These are phyloP conservation scores for Athelia sp. DNA, from an alignment of 1,284 basidiomycete species.

Conservation along the genomic window DNA sequence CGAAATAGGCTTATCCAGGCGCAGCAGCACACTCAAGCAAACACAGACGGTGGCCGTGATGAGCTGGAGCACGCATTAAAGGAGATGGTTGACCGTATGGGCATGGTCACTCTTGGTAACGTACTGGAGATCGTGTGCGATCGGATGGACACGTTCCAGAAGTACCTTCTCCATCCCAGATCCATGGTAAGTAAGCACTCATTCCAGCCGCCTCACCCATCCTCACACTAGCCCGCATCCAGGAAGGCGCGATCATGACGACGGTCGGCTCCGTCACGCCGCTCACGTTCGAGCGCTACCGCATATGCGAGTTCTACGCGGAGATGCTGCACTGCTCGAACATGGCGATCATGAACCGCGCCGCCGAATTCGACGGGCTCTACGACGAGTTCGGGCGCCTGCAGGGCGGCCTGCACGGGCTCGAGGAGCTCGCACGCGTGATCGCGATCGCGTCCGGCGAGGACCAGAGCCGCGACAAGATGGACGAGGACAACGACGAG, in stretches of 20 bases:
- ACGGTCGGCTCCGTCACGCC: slow-evolving; percentile 71
- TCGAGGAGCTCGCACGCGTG: slow-evolving; percentile 81
- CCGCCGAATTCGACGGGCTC: slow-evolving; percentile 59
- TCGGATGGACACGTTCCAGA: slow-evolving; percentile 68
- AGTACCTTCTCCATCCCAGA: slow-evolving; percentile 68
- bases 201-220: neutral
- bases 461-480: slow-evolving; percentile 47
- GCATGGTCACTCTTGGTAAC: slow-evolving; percentile 89
- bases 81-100: slow-evolving; percentile 87
- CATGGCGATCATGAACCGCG: slow-evolving; percentile 92
- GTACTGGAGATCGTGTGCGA: slow-evolving; percentile 78
- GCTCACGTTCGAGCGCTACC: slow-evolving; percentile 91
- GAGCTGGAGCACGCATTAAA: slow-evolving; percentile 78
- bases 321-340: slow-evolving; percentile 98
- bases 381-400: slow-evolving; percentile 80
- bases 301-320: slow-evolving; percentile 97
- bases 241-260: slow-evolving; percentile 66
- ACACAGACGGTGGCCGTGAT: slow-evolving; percentile 59
- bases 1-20: slow-evolving; percentile 87
- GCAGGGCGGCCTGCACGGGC: slow-evolving; percentile 73
- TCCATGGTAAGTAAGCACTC: slow-evolving; percentile 55
- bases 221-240: slow-evolving; percentile 4
- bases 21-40: slow-evolving; percentile 59
- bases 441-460: slow-evolving; percentile 59
- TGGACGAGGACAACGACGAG: slow-evolving; percentile 53